phyloP scores from a whole-genome alignment of 2,329 filamentous ascomycete genomes.

The Spiromastix sp. region DNA sequence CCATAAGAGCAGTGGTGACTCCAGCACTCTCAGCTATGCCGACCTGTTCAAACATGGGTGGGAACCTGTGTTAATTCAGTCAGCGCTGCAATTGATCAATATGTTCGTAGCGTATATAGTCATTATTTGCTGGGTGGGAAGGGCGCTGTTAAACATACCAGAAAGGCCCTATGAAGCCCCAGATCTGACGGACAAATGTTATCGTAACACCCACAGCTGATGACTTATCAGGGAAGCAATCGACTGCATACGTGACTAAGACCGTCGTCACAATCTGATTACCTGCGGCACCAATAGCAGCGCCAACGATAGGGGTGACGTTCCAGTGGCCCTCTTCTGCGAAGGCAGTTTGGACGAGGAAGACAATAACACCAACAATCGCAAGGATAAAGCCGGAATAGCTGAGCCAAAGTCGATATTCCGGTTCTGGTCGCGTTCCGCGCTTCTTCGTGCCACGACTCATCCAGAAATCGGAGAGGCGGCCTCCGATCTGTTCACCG shows the following conservation, averaged over 20 bases:
- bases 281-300: constrained; percentile 42
- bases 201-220: constrained; percentile 49
- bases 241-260: constrained; percentile 50
- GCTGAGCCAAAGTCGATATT: constrained; percentile 48
- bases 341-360: constrained; percentile 41
- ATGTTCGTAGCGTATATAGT: too few species aligned
- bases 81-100: constrained; percentile 5
- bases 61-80: constrained; percentile 19
- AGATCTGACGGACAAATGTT: constrained; percentile 43
- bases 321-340: constrained; percentile 40
- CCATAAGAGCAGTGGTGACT: constrained; percentile 18
- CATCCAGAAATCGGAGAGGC: constrained; percentile 44
- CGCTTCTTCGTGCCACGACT: constrained; percentile 17
- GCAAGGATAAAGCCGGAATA: constrained; percentile 43
- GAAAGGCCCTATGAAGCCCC: constrained; percentile 13
- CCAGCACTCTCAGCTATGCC: constrained; percentile 21
- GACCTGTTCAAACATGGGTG: constrained; percentile 24
- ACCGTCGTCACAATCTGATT: constrained; percentile 54
- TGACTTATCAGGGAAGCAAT: constrained; percentile 44
- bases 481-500: constrained; percentile 48
- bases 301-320: constrained; percentile 46
- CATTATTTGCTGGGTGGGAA: too few species aligned
- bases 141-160: too few species aligned
- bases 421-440: constrained; percentile 34
- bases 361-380: constrained; percentile 45